Evolutionary conservation across 2,329 filamentous ascomycete genomes (phyloP).

Genomic region (Penicillium sp.): DNA sequence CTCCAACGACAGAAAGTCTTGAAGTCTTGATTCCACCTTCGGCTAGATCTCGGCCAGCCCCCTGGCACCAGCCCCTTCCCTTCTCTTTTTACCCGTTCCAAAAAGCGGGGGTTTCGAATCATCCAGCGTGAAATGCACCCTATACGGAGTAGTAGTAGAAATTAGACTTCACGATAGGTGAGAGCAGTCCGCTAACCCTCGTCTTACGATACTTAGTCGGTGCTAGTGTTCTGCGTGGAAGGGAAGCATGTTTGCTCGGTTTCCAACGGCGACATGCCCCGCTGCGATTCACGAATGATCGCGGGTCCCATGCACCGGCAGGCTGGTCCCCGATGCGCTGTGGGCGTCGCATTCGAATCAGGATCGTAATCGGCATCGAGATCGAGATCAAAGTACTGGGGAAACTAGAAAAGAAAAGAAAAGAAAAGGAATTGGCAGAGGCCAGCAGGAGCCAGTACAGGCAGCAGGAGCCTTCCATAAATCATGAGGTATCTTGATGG

Average conservation of each 20-base stretch:
- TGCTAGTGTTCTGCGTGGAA: not conserved
- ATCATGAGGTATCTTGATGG: not conserved
- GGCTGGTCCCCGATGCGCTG: not conserved
- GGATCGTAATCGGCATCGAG: not conserved
- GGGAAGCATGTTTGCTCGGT: not conserved
- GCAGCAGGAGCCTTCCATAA: not conserved
- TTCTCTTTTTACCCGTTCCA: not conserved
- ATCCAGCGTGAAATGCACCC: not conserved
- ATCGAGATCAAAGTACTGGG: not conserved
- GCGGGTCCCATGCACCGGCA: not conserved
- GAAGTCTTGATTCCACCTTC: not conserved
- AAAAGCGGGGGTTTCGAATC: not conserved
- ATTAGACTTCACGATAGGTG: not conserved
- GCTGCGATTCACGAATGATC: conserved; percentile 1
- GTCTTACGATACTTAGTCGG: not conserved
- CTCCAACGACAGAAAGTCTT: not conserved
- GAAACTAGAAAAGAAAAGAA: not conserved
- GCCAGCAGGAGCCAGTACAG: not conserved
- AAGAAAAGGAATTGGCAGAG: not conserved
- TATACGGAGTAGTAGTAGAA: not conserved
- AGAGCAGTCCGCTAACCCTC: not conserved
- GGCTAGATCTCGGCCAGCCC: not conserved
- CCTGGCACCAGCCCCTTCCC: not conserved
- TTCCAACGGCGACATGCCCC: not conserved
- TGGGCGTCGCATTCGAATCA: not conserved